Evolutionary conservation across 2,329 filamentous ascomycete genomes (phyloP), one percentile per base, ranked within the genome.

Genomic region (Monosporascus ibericus): DNA sequence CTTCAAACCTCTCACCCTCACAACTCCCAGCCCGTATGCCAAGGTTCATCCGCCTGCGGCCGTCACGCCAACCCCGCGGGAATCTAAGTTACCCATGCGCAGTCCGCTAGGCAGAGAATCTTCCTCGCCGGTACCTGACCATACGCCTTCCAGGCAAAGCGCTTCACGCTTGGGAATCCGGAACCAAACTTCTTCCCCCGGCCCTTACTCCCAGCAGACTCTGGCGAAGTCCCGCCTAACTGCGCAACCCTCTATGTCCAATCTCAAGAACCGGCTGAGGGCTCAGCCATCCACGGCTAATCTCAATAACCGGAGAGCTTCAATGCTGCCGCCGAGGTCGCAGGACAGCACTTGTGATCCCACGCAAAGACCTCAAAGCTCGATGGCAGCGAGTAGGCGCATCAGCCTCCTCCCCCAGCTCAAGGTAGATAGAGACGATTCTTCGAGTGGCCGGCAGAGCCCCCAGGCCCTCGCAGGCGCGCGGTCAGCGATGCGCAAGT

Each of bases 1-100:
- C 65, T 87, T 84, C 70, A 86, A 82, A 60, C 81, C 85, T 11
- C 69, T 86, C 11, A 80, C 70, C 37, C 69, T 82, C 44, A 84
- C 80, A 6, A 81, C 81, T 1, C 81, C 83, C 0, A 84, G 79
- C 55, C 78, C 82, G 0, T 81, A 81, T 55, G 68, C 77, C 5
- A 80, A 73, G 47, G 72, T 73, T 0, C 70, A 74, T 3, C 68
- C 64, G n/a, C 63, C 69, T 2, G 62, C 69, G 11, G 72, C 73
- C 38, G 74, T 76, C 14, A 72, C 72, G 6, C 70, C 75, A 0
- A 59, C 66, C 8, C 74, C 74, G 3, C 67, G 67, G 14, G 63
- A 62, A 44, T 78, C 79, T 11, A 78, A 69, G 59, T 65, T 82
- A 24, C 79, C 80, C 2, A 70, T 78, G 30, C 77, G 79, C 20